These are phyloP conservation scores for Orbilia brochopaga DNA, from an alignment of 2,329 filamentous ascomycete species.

Conservation along the genomic window DNA sequence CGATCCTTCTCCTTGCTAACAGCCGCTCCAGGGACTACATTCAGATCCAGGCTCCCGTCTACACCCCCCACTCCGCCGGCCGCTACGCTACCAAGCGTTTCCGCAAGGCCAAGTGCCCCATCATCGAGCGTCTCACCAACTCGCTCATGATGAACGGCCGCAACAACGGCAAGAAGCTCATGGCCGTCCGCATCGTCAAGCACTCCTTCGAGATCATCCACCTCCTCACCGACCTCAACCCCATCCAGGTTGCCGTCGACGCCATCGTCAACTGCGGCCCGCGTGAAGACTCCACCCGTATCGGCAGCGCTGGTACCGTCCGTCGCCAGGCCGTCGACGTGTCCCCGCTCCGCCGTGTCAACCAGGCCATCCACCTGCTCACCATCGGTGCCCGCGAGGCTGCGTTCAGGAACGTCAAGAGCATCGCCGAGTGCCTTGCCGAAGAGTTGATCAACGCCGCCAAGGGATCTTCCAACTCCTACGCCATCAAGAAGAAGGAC, in stretches of 20 bases:
- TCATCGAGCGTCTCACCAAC: slow-evolving; percentile 99
- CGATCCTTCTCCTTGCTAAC: slow-evolving; percentile 55
- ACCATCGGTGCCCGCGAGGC: slow-evolving; percentile 99
- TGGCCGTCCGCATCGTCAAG: slow-evolving; percentile 98
- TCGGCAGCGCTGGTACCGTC: slow-evolving; percentile 98
- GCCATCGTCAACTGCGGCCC: slow-evolving; percentile 99
- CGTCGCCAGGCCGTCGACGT: slow-evolving; percentile 99
- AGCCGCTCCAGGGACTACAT: slow-evolving; percentile 84
- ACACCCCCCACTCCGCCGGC: slow-evolving; percentile 97
- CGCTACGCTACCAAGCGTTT: slow-evolving; percentile 99
- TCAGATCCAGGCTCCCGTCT: slow-evolving; percentile 98
- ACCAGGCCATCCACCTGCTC: slow-evolving; percentile 98
- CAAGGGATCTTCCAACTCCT: slow-evolving; percentile 99
- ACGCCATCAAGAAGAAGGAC: slow-evolving; percentile 99
- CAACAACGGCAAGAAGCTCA: slow-evolving; percentile 99
- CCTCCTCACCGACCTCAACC: slow-evolving; percentile 99
- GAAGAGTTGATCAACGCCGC: slow-evolving; percentile 99
- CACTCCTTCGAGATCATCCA: slow-evolving; percentile 99
- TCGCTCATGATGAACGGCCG: slow-evolving; percentile 99
- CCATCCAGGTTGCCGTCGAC: slow-evolving; percentile 98
- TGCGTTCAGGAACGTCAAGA: slow-evolving; percentile 99
- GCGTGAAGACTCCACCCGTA: slow-evolving; percentile 99
- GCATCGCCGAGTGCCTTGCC: slow-evolving; percentile 97
- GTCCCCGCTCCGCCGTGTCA: slow-evolving; percentile 97
- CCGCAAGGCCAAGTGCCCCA: slow-evolving; percentile 99